Evolutionary conservation across 2,329 filamentous ascomycete species (phyloP).

Genomic region (Emmonsiellopsis sp.): DNA sequence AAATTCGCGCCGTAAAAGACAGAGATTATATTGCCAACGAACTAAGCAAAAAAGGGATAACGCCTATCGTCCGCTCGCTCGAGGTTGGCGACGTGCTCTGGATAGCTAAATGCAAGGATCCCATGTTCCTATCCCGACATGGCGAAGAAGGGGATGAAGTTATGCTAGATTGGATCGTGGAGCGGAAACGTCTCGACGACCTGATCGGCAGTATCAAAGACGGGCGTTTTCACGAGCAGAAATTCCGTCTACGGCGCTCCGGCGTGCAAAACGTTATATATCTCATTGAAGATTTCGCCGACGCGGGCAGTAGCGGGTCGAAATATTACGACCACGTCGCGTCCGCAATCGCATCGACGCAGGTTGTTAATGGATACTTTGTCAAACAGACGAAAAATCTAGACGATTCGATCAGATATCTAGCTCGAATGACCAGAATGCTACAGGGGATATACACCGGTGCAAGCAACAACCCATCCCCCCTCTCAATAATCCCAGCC

Average conservation of each 20-base stretch:
- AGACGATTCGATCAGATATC: conserved; percentile 68
- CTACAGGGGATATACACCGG: conserved; percentile 52
- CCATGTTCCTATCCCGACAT: conserved; percentile 43
- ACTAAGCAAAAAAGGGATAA: conserved; percentile 55
- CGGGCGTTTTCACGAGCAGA: conserved; percentile 73
- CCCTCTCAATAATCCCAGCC: conserved; percentile 57
- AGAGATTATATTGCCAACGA: conserved; percentile 69
- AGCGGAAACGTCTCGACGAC: conserved; percentile 72
- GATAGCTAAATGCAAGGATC: conserved; percentile 63
- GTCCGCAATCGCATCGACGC: conserved; percentile 65
- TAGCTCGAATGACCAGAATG: conserved; percentile 61
- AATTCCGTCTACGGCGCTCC: conserved; percentile 64
- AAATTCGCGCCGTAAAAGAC: conserved; percentile 62
- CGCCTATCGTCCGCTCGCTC: conserved; percentile 57
- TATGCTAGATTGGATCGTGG: conserved; percentile 70
- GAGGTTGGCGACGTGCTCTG: conserved; percentile 69
- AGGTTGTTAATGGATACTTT: conserved; percentile 71
- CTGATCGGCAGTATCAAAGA: conserved; percentile 73
- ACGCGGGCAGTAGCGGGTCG: conserved; percentile 27
- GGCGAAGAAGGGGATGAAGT: conserved; percentile 55
- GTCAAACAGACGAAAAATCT: conserved; percentile 66
- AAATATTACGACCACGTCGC: conserved; percentile 59
- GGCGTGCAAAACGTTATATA: conserved; percentile 71
- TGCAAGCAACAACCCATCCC: conserved; percentile 23
- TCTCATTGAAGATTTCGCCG: conserved; percentile 64